Evolutionary conservation across 345 rosid species (phyloP).

Genomic region (Trapa bicornis): DNA sequence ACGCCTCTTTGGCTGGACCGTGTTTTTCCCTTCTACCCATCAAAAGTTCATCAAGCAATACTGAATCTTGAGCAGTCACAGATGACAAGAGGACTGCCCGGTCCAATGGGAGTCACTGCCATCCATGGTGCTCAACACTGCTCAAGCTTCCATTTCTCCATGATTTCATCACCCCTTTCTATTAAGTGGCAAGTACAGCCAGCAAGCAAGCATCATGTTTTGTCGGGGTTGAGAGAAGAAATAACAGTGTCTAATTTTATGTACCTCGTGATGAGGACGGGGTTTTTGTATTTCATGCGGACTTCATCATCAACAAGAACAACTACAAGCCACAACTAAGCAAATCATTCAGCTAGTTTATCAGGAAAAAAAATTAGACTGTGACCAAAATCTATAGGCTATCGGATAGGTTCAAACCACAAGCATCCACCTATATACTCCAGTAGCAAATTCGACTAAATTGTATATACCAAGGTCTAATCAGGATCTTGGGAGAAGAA

Average conservation of each 20-base stretch:
- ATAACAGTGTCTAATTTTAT: neutral
- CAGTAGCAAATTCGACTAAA: neutral
- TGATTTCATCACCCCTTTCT: neutral
- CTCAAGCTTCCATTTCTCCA: neutral
- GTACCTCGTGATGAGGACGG: neutral
- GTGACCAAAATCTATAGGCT: neutral
- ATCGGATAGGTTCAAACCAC: neutral
- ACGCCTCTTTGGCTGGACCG: too few species aligned
- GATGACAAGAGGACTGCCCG: neutral
- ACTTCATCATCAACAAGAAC: neutral
- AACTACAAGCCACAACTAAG: neutral
- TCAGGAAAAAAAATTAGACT: neutral
- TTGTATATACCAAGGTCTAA: neutral
- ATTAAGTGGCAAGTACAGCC: neutral
- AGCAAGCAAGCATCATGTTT: neutral
- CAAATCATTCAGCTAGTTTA: neutral
- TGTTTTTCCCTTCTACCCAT: too few species aligned
- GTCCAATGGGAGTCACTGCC: neutral
- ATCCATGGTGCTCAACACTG: neutral
- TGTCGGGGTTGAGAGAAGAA: neutral
- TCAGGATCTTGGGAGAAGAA: neutral
- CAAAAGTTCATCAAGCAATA: neutral
- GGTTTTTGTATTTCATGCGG: neutral
- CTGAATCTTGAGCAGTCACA: too few species aligned
- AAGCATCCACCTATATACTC: neutral